These are phyloP conservation scores for Lactifluus pinguis DNA, from an alignment of 768 basidiomycete genomes.

Conservation along the genomic window DNA sequence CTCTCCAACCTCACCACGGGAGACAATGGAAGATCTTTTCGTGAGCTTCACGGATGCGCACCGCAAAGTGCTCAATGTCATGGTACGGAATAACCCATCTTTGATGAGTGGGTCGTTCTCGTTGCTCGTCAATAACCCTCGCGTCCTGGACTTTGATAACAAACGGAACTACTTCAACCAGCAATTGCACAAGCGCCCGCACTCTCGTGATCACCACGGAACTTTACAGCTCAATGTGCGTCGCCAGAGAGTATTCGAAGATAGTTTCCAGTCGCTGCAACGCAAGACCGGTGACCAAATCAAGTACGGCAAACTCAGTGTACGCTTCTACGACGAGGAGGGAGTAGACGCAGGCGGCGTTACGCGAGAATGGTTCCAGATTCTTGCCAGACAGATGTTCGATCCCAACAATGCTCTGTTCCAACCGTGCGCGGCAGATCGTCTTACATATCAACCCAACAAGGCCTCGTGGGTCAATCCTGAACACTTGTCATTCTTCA, in stretches of 20 bases:
- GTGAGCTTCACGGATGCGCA: slow-evolving; percentile 90
- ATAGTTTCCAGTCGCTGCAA: slow-evolving; percentile 89
- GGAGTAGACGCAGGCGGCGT: slow-evolving; percentile 98
- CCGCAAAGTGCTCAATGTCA: slow-evolving; percentile 87
- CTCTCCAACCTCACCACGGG: slow-evolving; percentile 57
- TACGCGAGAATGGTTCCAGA: slow-evolving; percentile 98
- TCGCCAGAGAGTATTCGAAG: slow-evolving; percentile 88
- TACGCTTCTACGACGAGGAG: slow-evolving; percentile 94
- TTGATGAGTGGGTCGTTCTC: slow-evolving; percentile 98
- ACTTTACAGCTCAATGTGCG: slow-evolving; percentile 87
- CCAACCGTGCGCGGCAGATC: slow-evolving; percentile 94
- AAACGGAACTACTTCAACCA: slow-evolving; percentile 95
- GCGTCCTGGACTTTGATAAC: slow-evolving; percentile 98
- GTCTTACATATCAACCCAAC: slow-evolving; percentile 92
- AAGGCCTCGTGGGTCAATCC: slow-evolving; percentile 91
- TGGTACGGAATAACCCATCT: slow-evolving; percentile 97
- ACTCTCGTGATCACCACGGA: slow-evolving; percentile 68
- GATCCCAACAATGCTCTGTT: slow-evolving; percentile 97
- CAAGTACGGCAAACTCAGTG: slow-evolving; percentile 94
- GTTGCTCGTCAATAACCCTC: slow-evolving; percentile 88
- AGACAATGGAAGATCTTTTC: slow-evolving; percentile 86
- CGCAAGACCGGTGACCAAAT: slow-evolving; percentile 90
- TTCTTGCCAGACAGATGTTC: slow-evolving; percentile 97
- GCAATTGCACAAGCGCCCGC: slow-evolving; percentile 78
- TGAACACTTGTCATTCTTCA: slow-evolving; percentile 96